phyloP scores from a whole-genome alignment of 2,329 filamentous ascomycete genomes.

The Diaporthe citriasiana region DNA sequence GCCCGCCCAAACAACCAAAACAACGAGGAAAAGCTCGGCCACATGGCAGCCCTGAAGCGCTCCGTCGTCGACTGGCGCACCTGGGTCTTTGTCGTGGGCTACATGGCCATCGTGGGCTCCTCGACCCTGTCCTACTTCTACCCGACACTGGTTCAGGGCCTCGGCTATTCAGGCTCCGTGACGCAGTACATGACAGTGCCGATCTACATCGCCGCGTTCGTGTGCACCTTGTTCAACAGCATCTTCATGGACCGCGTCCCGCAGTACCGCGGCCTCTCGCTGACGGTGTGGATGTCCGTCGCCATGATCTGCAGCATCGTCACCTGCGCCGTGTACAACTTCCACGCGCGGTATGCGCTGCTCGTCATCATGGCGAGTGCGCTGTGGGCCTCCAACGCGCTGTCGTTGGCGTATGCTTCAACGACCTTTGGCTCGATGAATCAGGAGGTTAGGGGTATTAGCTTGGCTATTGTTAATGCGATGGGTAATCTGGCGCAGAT shows the following conservation, averaged over 20 bases:
- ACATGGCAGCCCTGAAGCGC: conserved; percentile 46
- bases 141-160: conserved; percentile 64
- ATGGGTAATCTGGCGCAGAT: conserved; percentile 69
- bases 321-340: conserved; percentile 62
- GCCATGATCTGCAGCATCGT: conserved; percentile 56
- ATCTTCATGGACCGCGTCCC: conserved; percentile 63
- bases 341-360: conserved; percentile 66
- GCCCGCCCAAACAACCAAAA: conserved; percentile 55
- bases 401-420: conserved; percentile 65
- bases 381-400: conserved; percentile 66
- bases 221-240: conserved; percentile 61
- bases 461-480: conserved; percentile 66
- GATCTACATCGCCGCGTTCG: conserved; percentile 67
- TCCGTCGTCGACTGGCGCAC: conserved; percentile 56
- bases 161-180: conserved; percentile 61
- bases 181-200: conserved; percentile 67
- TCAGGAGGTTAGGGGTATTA: conserved; percentile 65
- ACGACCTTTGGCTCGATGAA: conserved; percentile 65
- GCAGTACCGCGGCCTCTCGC: conserved; percentile 61
- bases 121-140: conserved; percentile 68
- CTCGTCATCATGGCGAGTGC: conserved; percentile 69
- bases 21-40: conserved; percentile 66
- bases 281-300: conserved; percentile 62
- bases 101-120: conserved; percentile 59
- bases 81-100: conserved; percentile 57